phyloP scores from a whole-genome alignment of 805 yeast genomes.

The Zygosaccharomyces lentus region DNA sequence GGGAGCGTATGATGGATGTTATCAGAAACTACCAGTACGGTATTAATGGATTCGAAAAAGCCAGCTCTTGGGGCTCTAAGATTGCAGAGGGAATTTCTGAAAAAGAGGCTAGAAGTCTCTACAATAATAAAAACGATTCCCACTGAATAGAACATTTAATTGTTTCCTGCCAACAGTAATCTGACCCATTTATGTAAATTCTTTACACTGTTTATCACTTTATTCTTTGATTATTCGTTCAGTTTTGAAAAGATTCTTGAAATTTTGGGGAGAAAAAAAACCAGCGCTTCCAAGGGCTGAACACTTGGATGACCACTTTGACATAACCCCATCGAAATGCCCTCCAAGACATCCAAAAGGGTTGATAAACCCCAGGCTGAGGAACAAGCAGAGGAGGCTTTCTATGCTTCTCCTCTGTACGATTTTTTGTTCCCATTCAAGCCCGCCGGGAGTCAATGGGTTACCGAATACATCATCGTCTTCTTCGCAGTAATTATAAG shows the following conservation, averaged over 20 bases:
- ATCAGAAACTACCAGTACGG: constrained; percentile 67
- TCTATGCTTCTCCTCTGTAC: constrained; percentile 62
- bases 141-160: background rate
- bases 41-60: constrained; percentile 64
- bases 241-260: background rate
- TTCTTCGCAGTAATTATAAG: constrained; percentile 71
- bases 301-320: background rate
- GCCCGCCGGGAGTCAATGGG: constrained; percentile 86
- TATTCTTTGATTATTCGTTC: background rate
- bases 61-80: constrained; percentile 52
- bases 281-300: background rate
- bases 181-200: background rate
- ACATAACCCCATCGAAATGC: background rate
- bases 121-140: background rate
- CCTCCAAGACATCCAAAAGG: background rate
- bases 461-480: constrained; percentile 71
- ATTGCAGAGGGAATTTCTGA: constrained; percentile 38
- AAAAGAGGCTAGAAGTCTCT: constrained; percentile 18
- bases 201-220: background rate
- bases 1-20: constrained; percentile 62
- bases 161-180: too few relatives aligned
- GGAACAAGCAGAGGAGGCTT: constrained; percentile 27
- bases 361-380: background rate
- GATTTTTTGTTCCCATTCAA: constrained; percentile 76
- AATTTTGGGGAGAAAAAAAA: background rate